Conservation (phyloP, 169 alveolate genomes). For the Perkinsus olseni region DNA sequence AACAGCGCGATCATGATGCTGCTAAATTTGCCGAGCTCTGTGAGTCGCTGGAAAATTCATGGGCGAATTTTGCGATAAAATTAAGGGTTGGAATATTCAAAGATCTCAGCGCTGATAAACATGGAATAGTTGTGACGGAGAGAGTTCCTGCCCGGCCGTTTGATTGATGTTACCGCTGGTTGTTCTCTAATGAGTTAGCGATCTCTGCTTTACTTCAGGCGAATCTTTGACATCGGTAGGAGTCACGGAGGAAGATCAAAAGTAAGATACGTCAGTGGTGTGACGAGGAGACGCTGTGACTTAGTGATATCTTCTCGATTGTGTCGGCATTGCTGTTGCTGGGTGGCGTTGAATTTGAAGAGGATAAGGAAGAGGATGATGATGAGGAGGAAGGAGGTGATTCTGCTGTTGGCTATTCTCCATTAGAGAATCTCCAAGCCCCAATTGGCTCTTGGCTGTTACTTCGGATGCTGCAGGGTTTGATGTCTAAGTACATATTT, state of each 20-base stretch:
- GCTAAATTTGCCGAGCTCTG: neutral
- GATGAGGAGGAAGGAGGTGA: neutral
- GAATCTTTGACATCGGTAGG: neutral
- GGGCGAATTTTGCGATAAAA: neutral
- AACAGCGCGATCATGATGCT: neutral
- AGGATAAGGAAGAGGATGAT: neutral
- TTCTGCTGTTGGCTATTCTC: neutral
- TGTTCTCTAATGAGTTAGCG: too few relatives aligned
- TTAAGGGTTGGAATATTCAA: too few relatives aligned
- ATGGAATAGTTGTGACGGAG: too few relatives aligned
- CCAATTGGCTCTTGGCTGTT: too few relatives aligned
- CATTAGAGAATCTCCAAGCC: too few relatives aligned
- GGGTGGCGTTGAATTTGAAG: slow-evolving; percentile 79
- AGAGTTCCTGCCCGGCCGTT: too few relatives aligned
- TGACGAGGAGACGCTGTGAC: neutral
- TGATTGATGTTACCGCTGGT: too few relatives aligned
- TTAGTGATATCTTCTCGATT: slow-evolving; percentile 49
- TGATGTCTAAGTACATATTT: too few relatives aligned
- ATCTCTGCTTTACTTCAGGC: too few relatives aligned
- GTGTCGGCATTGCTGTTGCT: slow-evolving; percentile 76
- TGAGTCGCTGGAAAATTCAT: neutral
- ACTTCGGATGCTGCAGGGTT: too few relatives aligned
- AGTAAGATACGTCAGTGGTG: neutral
- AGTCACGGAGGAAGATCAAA: neutral
- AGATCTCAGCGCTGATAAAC: too few relatives aligned